A percentile compares a stretch with the other conserved stretches of the same genome.
Conservation (phyloP, 2,329 filamentous ascomycete genomes). For the Graphium sp. region DNA sequence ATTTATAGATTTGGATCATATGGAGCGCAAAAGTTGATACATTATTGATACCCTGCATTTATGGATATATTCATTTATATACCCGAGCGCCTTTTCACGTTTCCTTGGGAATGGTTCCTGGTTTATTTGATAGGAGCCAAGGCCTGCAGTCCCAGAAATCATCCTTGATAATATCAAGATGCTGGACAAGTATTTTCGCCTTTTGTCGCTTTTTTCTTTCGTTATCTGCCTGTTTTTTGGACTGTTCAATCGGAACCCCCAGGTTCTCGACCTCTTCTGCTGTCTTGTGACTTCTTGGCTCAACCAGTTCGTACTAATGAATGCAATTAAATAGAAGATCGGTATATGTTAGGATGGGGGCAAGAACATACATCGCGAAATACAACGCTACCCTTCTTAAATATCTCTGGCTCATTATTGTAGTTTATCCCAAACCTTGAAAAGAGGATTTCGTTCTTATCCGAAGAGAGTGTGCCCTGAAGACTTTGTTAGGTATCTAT, state of each 20-base stretch:
- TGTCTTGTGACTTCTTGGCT: constrained; percentile 31
- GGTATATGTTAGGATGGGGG: neutral
- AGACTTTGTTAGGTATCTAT: neutral
- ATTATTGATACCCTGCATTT: constrained; percentile 12
- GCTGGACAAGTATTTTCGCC: constrained; percentile 64
- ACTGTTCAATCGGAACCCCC: constrained; percentile 39
- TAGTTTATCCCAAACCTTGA: constrained; percentile 86
- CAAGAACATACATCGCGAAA: constrained; percentile 53
- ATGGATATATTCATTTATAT: constrained; percentile 8
- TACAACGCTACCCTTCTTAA: constrained; percentile 81
- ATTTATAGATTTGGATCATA: constrained; percentile 8
- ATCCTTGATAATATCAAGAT: constrained; percentile 89
- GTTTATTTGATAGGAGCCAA: constrained; percentile 65
- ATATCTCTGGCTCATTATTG: constrained; percentile 88
- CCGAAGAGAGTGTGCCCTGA: constrained; percentile 64
- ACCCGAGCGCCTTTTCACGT: constrained; percentile 13
- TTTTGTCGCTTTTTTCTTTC: constrained; percentile 68
- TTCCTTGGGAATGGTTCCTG: constrained; percentile 52
- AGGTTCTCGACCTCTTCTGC: constrained; percentile 26
- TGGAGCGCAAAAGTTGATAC: constrained; percentile 1
- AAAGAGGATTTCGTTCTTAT: constrained; percentile 96
- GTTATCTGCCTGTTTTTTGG: constrained; percentile 70
- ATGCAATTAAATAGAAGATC: constrained; percentile 9
- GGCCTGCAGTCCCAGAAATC: constrained; percentile 82
- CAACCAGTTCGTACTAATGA: constrained; percentile 51